Base-by-base conservation (phyloP, 1,284 basidiomycete genomes). In the Jaminaea rosea region DNA sequence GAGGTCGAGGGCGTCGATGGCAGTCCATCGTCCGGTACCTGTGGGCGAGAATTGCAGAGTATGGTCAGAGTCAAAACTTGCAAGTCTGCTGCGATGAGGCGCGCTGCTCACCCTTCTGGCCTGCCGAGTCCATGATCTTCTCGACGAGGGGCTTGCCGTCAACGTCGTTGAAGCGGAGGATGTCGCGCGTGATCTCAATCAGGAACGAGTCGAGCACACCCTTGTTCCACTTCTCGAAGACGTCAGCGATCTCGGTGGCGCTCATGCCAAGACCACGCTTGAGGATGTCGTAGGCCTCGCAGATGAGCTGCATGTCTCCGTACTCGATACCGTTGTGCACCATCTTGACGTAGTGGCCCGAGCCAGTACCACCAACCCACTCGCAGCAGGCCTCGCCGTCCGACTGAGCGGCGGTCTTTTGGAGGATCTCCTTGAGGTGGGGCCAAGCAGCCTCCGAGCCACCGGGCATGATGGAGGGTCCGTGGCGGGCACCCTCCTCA, bases 1-100 rank as follows among this genome's bases (percentile, higher is more conserved):
- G 65, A 91, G 85, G 72, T 99, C 94, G 63, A 98, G 85, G 58
- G 94, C 94, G 74, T 91, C 88, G 73, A 97, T 88, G 61, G 94
- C 94, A 57, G 94, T 99, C 94, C 94, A 99, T 79, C 98, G 98
- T 56, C 94, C 94, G 63, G 94, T 99, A 76, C 94, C n/a, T n/a
- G n/a, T n/a, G n/a, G n/a, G n/a, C n/a, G n/a, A n/a, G n/a, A n/a
- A n/a, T n/a, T n/a, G n/a, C n/a, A n/a, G n/a, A n/a, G n/a, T n/a
- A n/a, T n/a, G n/a, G n/a, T n/a, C n/a, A n/a, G n/a, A n/a, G n/a
- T n/a, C n/a, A n/a, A n/a, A n/a, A n/a, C n/a, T n/a, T n/a, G n/a
- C n/a, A n/a, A n/a, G n/a, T n/a, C n/a, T n/a, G n/a, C n/a, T n/a
- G n/a, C n/a, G n/a, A n/a, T n/a, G n/a, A n/a, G n/a, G n/a, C n/a